A percentile compares a stretch with the other conserved stretches of the same genome.
These are phyloP conservation scores for Stagonosporopsis chrysanthemi DNA, from an alignment of 2,329 filamentous ascomycete genomes.

Conservation along the genomic window DNA sequence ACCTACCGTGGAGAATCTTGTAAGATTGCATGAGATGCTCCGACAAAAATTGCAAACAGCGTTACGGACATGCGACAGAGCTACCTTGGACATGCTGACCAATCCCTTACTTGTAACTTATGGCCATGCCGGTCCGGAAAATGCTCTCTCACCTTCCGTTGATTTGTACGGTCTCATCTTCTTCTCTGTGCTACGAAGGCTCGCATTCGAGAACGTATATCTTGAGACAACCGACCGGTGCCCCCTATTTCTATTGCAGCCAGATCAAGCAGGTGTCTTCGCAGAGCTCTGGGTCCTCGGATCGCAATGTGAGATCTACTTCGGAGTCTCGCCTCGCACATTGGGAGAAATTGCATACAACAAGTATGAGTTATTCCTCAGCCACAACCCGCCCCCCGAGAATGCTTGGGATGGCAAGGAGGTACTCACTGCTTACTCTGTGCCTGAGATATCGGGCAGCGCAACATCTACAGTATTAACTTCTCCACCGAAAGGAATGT, in stretches of 20 bases:
- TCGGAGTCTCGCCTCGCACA: not conserved
- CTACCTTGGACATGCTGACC: not conserved
- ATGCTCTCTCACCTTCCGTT: not conserved
- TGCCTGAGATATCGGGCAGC: not conserved
- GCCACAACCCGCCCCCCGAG: not conserved
- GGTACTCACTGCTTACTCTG: not conserved
- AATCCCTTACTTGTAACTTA: not conserved
- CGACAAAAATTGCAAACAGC: not conserved
- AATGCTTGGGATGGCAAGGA: not conserved
- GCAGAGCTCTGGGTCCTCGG: not conserved
- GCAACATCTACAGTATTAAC: not conserved
- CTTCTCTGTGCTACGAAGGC: not conserved
- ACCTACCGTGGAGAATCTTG: not conserved
- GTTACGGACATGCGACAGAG: not conserved
- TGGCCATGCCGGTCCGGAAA: not conserved
- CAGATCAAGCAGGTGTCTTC: not conserved
- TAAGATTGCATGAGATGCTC: not conserved
- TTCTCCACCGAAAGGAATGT: not conserved
- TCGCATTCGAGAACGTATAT: not conserved
- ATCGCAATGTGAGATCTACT: not conserved
- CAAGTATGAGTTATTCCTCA: not conserved
- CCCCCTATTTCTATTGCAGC: not conserved
- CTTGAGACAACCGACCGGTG: not conserved
- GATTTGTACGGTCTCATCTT: not conserved
- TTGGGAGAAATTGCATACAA: not conserved